phyloP scores from a whole-genome alignment of 2,329 filamentous ascomycete species.

The Aspergillus fructus region DNA sequence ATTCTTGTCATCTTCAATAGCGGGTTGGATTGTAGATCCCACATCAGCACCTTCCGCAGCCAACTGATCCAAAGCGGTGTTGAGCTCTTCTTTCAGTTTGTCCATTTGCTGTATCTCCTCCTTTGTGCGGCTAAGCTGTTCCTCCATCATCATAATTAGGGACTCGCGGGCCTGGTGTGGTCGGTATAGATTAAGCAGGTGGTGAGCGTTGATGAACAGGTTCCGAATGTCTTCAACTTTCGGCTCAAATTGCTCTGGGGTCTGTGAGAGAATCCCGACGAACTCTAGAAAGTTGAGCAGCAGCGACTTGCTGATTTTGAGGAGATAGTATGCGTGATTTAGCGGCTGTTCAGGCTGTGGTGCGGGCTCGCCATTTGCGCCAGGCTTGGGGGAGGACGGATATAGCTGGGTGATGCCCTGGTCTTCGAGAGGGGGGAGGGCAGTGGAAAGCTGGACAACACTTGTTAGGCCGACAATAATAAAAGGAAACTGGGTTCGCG shows the following conservation, averaged over 20 bases:
- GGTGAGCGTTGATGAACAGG: conserved; percentile 86
- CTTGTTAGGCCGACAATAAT: neutral
- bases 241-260: conserved; percentile 64
- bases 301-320: conserved; percentile 77
- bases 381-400: conserved; percentile 49
- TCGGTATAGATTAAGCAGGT: conserved; percentile 89
- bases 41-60: conserved; percentile 30
- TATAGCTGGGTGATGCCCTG: conserved; percentile 72
- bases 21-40: conserved; percentile 10
- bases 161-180: conserved; percentile 90
- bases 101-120: conserved; percentile 77
- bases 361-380: conserved; percentile 55
- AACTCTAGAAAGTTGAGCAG: conserved; percentile 88
- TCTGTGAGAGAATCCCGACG: conserved; percentile 66
- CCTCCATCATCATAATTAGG: conserved; percentile 83
- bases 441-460: conserved; percentile 50
- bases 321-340: conserved; percentile 62
- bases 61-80: conserved; percentile 36
- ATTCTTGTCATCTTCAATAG: conserved; percentile 6
- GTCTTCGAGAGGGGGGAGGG: conserved; percentile 66
- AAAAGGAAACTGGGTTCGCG: no score
- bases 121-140: conserved; percentile 70
- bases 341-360: conserved; percentile 39
- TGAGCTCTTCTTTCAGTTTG: conserved; percentile 69
- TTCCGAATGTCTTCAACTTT: conserved; percentile 79